Evolutionary conservation across 2,329 filamentous ascomycete genomes (phyloP).

Genomic region (Microsporum audouinii): DNA sequence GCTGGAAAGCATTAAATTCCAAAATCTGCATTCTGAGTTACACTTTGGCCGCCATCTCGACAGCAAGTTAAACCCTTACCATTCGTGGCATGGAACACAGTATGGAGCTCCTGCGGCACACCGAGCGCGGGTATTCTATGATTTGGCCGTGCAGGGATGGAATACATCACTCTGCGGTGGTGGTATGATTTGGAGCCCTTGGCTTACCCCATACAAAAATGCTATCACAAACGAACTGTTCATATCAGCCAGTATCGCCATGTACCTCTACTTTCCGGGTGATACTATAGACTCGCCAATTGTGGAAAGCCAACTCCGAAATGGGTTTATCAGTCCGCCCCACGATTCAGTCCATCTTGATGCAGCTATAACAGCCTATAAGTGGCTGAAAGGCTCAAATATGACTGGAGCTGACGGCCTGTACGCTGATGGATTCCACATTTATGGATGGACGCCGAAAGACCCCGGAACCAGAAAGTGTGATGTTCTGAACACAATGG

Average conservation of each 20-base stretch:
- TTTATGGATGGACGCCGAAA: slow-evolving; percentile 49
- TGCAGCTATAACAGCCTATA: slow-evolving; percentile 65
- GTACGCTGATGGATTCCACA: slow-evolving; percentile 81
- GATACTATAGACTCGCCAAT: slow-evolving; percentile 50
- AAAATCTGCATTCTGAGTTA: slow-evolving; percentile 53
- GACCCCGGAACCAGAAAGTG: slow-evolving; percentile 59
- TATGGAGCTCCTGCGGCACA: slow-evolving; percentile 71
- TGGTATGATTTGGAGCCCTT: slow-evolving; percentile 85
- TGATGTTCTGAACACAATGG: slow-evolving; percentile 72
- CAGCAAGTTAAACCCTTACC: slow-evolving; percentile 16
- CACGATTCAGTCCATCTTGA: slow-evolving; percentile 56
- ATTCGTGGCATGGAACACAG: slow-evolving; percentile 61
- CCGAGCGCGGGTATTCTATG: slow-evolving; percentile 74
- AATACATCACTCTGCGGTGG: slow-evolving; percentile 68
- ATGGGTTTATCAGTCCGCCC: slow-evolving; percentile 25
- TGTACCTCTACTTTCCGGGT: slow-evolving; percentile 83
- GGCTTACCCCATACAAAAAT: slow-evolving; percentile 77
- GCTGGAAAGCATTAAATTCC: slow-evolving; percentile 71
- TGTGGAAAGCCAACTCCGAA: slow-evolving; percentile 19
- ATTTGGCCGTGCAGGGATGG: slow-evolving; percentile 68
- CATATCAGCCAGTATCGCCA: slow-evolving; percentile 70
- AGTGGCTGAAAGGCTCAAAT: slow-evolving; percentile 65
- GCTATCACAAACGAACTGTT: slow-evolving; percentile 90
- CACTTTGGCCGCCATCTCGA: slow-evolving; percentile 41
- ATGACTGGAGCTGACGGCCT: slow-evolving; percentile 69